phyloP scores from a whole-genome alignment of 306 rosid genomes.

The Ammopiptanthus mongolicus region DNA sequence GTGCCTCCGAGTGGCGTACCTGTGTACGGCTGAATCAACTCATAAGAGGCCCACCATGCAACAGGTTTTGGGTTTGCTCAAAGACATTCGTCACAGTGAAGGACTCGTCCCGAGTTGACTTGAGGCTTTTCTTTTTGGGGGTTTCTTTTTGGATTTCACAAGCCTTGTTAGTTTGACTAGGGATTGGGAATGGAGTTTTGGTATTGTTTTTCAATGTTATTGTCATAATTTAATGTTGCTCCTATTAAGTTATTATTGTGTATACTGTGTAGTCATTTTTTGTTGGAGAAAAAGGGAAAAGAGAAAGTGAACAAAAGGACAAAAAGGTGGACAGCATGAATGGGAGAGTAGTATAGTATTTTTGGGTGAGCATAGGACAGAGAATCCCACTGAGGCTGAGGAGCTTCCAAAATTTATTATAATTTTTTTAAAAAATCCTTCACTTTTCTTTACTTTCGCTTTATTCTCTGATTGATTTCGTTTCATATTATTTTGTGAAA shows the following conservation, averaged over 20 bases:
- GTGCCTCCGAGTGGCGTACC: conserved; percentile 62
- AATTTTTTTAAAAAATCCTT: background rate
- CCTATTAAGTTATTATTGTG: background rate
- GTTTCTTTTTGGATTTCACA: background rate
- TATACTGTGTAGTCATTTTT: background rate
- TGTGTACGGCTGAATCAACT: conserved; percentile 70
- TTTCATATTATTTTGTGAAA: too few species aligned
- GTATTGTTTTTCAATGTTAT: background rate
- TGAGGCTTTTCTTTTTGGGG: too few species aligned
- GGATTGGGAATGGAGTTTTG: background rate
- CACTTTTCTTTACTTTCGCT: background rate
- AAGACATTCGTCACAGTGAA: conserved; percentile 48
- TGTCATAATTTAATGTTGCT: background rate
- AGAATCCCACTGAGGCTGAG: conserved; percentile 44
- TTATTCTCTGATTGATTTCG: conserved; percentile 10
- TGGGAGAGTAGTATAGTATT: background rate
- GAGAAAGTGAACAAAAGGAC: background rate
- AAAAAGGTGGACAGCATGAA: conserved; percentile 5
- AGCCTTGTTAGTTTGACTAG: background rate
- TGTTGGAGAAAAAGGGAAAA: background rate
- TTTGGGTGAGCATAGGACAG: conserved; percentile 23
- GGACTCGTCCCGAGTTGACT: conserved; percentile 22
- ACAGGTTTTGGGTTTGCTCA: conserved; percentile 76
- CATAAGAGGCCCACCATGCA: conserved; percentile 78
- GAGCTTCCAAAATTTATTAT: conserved; percentile 4